These are phyloP conservation scores for Carex myosuroides DNA, from an alignment of 176 grass and related monocot species.

Conservation along the genomic window DNA sequence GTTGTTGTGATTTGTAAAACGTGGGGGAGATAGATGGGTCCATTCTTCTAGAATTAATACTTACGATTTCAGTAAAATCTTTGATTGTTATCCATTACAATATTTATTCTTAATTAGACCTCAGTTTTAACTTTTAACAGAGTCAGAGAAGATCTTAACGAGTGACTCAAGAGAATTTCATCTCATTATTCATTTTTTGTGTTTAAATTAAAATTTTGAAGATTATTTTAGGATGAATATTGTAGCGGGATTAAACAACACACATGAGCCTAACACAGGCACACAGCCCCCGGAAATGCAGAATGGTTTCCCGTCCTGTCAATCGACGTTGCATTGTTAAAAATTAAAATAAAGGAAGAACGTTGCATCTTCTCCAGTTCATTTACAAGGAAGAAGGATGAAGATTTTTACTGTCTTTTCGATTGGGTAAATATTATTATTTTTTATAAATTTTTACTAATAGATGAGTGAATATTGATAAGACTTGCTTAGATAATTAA, in stretches of 20 bases:
- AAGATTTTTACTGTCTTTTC: no score
- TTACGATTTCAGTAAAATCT: neutral
- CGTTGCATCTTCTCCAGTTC: neutral
- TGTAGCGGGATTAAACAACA: neutral
- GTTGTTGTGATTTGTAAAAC: neutral
- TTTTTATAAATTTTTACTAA: neutral
- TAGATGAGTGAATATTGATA: neutral
- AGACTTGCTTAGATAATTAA: neutral
- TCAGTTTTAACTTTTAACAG: no score
- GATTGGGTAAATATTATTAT: no score
- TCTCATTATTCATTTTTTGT: neutral
- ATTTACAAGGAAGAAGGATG: neutral
- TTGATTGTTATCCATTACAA: no score
- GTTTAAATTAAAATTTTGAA: neutral
- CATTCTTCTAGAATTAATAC: neutral
- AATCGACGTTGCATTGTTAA: neutral
- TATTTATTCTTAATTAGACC: neutral
- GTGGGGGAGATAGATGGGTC: neutral
- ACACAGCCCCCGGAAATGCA: constrained; percentile 17
- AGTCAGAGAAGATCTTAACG: neutral
- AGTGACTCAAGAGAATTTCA: neutral
- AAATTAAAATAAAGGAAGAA: neutral
- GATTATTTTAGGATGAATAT: neutral
- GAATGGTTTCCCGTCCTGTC: constrained; percentile 19
- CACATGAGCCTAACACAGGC: neutral